phyloP scores from a whole-genome alignment of 192 early-diverging fungal genomes.

The Kickxella alabastrina region DNA sequence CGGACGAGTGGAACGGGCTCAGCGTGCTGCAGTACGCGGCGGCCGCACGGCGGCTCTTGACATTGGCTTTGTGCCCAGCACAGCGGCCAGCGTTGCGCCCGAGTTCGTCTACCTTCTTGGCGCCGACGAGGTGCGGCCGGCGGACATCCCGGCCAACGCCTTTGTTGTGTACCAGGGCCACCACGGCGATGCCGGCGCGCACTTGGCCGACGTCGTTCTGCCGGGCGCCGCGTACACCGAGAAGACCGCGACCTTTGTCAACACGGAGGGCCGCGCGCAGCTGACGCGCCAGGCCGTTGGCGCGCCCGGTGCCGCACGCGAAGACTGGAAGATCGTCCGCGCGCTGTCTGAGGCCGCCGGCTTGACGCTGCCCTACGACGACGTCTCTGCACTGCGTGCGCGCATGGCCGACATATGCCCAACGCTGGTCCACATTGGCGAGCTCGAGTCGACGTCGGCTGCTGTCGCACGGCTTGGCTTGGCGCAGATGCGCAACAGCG shows the following conservation, averaged over 20 bases:
- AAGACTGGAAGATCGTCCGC: constrained; percentile 99
- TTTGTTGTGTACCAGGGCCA: constrained; percentile 99
- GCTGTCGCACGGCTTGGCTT: constrained; percentile 62
- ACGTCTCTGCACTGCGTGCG: constrained; percentile 72
- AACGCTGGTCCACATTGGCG: constrained; percentile 70
- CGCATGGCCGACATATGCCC: constrained; percentile 88
- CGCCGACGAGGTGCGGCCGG: constrained; percentile 78
- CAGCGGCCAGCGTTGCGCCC: constrained; percentile 25
- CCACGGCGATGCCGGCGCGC: constrained; percentile 95
- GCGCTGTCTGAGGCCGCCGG: constrained; percentile 92
- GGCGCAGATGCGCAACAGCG: constrained; percentile 34
- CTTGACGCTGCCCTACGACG: constrained; percentile 84
- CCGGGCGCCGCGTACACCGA: constrained; percentile 96
- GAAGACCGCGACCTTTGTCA: constrained; percentile 92
- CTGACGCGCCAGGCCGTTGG: constrained; percentile 88
- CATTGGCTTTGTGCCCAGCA: constrained; percentile 75
- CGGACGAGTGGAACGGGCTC: constrained; percentile 83
- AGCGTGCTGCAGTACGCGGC: constrained; percentile 85
- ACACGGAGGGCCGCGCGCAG: constrained; percentile 96
- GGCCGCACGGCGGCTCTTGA: constrained; percentile 86
- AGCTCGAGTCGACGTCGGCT: constrained; percentile 54
- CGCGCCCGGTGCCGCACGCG: constrained; percentile 83
- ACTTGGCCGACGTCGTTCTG: constrained; percentile 92
- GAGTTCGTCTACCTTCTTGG: constrained; percentile 90
- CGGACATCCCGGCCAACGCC: constrained; percentile 78